A percentile compares a stretch with the other conserved stretches of the same genome.
These are phyloP conservation scores for Solanum tarijense DNA, from an alignment of 257 asterid species.

Conservation along the genomic window DNA sequence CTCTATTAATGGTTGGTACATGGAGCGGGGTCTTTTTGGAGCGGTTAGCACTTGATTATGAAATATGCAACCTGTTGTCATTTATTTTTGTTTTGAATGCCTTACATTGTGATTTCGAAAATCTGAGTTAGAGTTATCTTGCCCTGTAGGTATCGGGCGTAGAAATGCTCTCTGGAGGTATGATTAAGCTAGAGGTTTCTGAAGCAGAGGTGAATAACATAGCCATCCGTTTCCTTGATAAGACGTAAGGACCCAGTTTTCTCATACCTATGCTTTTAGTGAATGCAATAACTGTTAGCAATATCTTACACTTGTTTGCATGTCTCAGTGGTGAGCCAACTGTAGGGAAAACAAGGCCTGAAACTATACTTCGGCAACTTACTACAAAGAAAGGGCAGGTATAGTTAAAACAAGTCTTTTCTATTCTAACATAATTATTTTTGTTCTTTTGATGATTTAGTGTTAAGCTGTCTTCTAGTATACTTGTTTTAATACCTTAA, in stretches of 20 bases:
- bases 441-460: neutral
- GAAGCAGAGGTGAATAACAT: constrained; percentile 94
- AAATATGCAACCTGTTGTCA: neutral
- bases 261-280: neutral
- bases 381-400: constrained; percentile 99
- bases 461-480: neutral
- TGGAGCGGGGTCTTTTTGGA: constrained; percentile 98
- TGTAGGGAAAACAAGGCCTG: constrained; percentile 83
- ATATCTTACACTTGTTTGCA: constrained; percentile 2
- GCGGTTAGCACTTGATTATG: constrained; percentile 45
- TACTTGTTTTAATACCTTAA: neutral
- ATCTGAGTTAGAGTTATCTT: neutral
- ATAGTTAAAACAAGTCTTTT: neutral
- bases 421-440: neutral
- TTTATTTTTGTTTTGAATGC: neutral
- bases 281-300: neutral
- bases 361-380: constrained; percentile 94
- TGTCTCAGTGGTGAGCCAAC: constrained; percentile 86
- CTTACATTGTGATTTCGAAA: neutral
- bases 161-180: constrained; percentile 95
- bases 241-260: constrained; percentile 45
- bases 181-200: constrained; percentile 73
- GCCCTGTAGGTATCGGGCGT: constrained; percentile 72
- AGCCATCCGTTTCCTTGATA: constrained; percentile 82
- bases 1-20: constrained; percentile 93